These are phyloP conservation scores for Dinochytrium kinnereticum DNA, from an alignment of 371 early-diverging fungal genomes.

Conservation along the genomic window DNA sequence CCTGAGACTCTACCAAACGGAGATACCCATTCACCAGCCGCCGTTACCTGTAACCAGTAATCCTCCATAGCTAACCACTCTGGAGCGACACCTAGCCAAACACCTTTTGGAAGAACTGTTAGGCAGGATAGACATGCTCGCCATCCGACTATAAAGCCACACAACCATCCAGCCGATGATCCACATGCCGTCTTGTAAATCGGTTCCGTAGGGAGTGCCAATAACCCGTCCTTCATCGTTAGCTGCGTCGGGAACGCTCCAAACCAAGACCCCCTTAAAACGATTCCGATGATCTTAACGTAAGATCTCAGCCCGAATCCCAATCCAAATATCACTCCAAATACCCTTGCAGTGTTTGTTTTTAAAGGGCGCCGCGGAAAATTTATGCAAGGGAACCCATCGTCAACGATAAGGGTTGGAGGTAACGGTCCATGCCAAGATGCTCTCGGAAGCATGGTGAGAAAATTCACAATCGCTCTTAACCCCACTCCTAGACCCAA, in stretches of 20 bases:
- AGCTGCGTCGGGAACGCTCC: conserved; percentile 1
- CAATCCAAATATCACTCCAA: background rate
- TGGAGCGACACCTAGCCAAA: conserved; percentile 7
- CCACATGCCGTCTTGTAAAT: background rate
- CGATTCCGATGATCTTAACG: background rate
- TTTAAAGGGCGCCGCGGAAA: background rate
- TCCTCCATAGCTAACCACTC: background rate
- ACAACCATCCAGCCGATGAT: background rate
- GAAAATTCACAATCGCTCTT: background rate
- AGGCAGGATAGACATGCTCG: background rate
- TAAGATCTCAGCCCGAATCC: background rate
- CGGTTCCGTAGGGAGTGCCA: background rate
- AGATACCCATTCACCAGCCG: background rate
- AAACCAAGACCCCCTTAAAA: background rate
- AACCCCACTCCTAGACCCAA: background rate
- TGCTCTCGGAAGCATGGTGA: conserved; percentile 1
- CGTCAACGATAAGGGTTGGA: background rate
- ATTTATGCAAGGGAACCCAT: background rate
- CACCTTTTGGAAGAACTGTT: conserved; percentile 6
- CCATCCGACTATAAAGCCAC: background rate
- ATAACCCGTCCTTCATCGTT: conserved; percentile 1
- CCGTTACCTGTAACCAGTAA: background rate
- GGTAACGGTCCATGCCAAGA: background rate
- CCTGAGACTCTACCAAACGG: background rate
- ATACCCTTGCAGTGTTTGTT: background rate